Base-by-base conservation (phyloP, 768 basidiomycete species). In the Sporobolomyces roseus region DNA sequence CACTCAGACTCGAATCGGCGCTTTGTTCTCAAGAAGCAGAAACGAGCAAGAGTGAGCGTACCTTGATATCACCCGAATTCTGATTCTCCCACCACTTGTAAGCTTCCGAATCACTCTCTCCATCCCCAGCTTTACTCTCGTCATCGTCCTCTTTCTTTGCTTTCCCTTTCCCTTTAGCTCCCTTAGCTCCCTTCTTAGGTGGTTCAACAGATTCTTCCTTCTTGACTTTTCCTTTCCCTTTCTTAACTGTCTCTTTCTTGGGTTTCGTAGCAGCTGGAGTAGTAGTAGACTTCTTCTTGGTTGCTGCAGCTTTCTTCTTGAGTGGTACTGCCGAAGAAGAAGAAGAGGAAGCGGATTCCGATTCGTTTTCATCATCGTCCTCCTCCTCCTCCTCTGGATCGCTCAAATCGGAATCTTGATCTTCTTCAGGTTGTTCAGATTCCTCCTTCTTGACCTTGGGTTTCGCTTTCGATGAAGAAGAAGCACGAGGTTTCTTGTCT, bases 21-120 rank as follows among this genome's bases (percentile, higher is more conserved):
- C n/a, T n/a, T n/a, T n/a, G n/a, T n/a, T 4, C 30, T 8, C 19
- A 64, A 85, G 81, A 41, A 41, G 17, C 9, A 41, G 38, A 41
- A 17, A 41, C 10, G 17, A 17, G 17, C 10, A 41, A 17, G 17
- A 41, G 38, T 41, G 9, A 41, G 38, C 17, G 38, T 30, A 73
- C 68, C 45, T 88, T 84, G 35, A 82, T 83, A 71, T 88, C 83
- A 10, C 66, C 74, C 53, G 76, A 74, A 30, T 79, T 76, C 73
- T 84, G 81, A 67, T 82, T 79, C 75, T 92, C 89, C 94, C 93
- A 96, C 90, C 73, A 74, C 62, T 72, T 71, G 59, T 82, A 75
- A 85, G 85, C 71, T 65, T 75, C 74, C 81, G 6, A 10, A 6
- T 85, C 78, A 71, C 80, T 83, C 50, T 79, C 73, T 32, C 49